Evolutionary conservation across 768 basidiomycete species (phyloP).

Genomic region (Pleurotus salmoneostramineus): DNA sequence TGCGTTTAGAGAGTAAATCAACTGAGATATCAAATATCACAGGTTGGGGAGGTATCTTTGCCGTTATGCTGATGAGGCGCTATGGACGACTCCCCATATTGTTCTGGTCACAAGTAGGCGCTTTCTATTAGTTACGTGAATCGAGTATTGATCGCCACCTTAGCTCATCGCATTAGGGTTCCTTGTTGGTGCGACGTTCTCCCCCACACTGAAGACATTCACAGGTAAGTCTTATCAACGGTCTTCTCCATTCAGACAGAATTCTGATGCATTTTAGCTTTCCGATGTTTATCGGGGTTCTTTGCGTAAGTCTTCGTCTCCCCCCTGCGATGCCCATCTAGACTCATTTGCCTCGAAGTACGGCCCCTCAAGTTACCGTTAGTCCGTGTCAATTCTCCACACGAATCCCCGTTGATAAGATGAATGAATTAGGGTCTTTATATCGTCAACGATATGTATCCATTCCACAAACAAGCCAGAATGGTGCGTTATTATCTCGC

Average conservation of each 20-base stretch:
- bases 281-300: conserved; percentile 29
- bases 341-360: conserved; percentile 15
- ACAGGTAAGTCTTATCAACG: conserved; percentile 14
- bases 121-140: neutral
- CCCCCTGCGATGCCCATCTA: neutral
- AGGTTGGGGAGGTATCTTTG: conserved; percentile 44
- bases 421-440: conserved; percentile 33
- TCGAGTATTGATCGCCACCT: neutral
- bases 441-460: conserved; percentile 50
- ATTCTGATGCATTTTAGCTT: conserved; percentile 15
- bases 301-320: conserved; percentile 18
- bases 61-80: conserved; percentile 47
- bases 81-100: conserved; percentile 57
- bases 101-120: conserved; percentile 49
- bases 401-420: neutral
- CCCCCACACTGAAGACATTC: conserved; percentile 46
- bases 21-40: neutral
- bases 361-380: conserved; percentile 51
- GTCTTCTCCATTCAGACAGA: neutral
- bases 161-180: conserved; percentile 49
- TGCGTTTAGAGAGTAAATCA: neutral
- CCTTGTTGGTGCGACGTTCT: conserved; percentile 48
- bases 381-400: neutral
- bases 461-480: conserved; percentile 55
- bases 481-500: conserved; percentile 28